These are phyloP conservation scores for Rhododendron vialii DNA, from an alignment of 148 eudicot species.

Conservation along the genomic window DNA sequence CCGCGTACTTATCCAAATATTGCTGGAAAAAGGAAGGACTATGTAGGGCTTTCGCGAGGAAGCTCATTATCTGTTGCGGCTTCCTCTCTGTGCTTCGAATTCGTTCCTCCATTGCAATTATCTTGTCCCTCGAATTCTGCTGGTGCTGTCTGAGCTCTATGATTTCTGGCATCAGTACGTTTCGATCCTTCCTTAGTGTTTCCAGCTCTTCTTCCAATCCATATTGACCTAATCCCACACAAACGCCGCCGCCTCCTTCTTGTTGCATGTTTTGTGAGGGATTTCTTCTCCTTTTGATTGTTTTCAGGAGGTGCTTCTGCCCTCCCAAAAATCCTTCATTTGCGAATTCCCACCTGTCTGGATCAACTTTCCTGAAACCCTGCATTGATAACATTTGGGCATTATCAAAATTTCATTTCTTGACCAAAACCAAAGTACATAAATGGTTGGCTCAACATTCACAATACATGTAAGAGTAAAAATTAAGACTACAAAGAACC, in stretches of 20 bases:
- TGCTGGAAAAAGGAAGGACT: slow-evolving; percentile 58
- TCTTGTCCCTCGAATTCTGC: slow-evolving; percentile 51
- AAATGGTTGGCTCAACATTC: not conserved
- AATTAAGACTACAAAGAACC: not conserved
- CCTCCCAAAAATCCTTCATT: slow-evolving; percentile 82
- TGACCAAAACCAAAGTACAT: not conserved
- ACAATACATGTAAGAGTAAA: too few species aligned
- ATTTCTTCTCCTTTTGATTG: slow-evolving; percentile 72
- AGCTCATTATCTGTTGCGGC: slow-evolving; percentile 63
- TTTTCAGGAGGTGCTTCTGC: slow-evolving; percentile 76
- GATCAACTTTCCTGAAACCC: slow-evolving; percentile 90
- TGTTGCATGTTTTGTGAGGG: slow-evolving; percentile 38
- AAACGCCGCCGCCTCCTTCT: slow-evolving; percentile 34
- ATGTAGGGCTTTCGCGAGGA: slow-evolving; percentile 59
- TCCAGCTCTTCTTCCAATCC: slow-evolving; percentile 79
- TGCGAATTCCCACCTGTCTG: slow-evolving; percentile 91
- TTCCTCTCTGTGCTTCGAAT: slow-evolving; percentile 48
- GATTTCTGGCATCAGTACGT: slow-evolving; percentile 47
- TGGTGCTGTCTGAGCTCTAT: slow-evolving; percentile 68
- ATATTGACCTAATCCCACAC: slow-evolving; percentile 69
- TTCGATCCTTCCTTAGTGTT: slow-evolving; percentile 51
- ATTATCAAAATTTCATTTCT: not conserved
- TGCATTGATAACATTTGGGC: slow-evolving; percentile 22
- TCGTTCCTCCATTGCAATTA: slow-evolving; percentile 49
- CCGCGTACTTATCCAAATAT: slow-evolving; percentile 30